phyloP scores from a whole-genome alignment of 129 eudicot genomes.

The carrot (Daucus carota) region DH1_v3.0 NC_030383.2:43719001-43719500 shows the following conservation, averaged over 20 bases:
- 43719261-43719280: background rate
- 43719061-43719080: too few relatives aligned
- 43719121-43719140: background rate
- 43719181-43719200: background rate
- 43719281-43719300: background rate
- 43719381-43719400: conserved; percentile 27
- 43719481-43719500: conserved; percentile 22
- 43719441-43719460: conserved; percentile 61
- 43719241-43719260: background rate
- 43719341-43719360: background rate
- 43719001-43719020: too few relatives aligned
- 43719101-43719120: too few relatives aligned
- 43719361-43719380: background rate
- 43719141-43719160: background rate
- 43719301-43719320: background rate
- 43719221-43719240: background rate
- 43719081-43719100: too few relatives aligned
- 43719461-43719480: conserved; percentile 54
- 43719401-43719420: conserved; percentile 55
- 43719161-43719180: too few relatives aligned
- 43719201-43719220: too few relatives aligned
- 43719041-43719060: too few relatives aligned
- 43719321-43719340: background rate
- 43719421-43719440: conserved; percentile 68
- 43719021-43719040: too few relatives aligned